Evolutionary conservation across 441 rosid genomes (phyloP).

Genomic region (Gossypium schwendimanii): DNA sequence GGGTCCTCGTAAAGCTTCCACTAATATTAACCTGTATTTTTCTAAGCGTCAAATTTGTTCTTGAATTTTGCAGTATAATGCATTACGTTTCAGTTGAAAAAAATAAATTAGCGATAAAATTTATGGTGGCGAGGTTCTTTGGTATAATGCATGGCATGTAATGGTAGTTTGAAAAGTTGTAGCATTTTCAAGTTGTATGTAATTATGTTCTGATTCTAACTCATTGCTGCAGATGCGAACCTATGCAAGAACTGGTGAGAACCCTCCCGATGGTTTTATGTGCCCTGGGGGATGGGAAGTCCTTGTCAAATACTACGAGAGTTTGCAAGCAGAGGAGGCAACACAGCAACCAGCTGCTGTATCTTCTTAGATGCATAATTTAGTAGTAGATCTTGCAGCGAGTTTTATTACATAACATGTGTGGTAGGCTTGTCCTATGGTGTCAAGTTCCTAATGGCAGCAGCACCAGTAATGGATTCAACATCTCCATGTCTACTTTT

Average conservation of each 20-base stretch:
- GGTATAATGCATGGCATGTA: too few species aligned
- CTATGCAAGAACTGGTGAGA: slow-evolving; percentile 71
- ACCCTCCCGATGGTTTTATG: slow-evolving; percentile 90
- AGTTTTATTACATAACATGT: background rate
- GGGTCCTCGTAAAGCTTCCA: background rate
- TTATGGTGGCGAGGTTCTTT: too few species aligned
- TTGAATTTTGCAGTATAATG: background rate
- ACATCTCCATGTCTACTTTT: background rate
- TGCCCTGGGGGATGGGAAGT: slow-evolving; percentile 86
- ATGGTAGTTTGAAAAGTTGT: background rate
- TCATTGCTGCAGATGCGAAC: slow-evolving; percentile 57
- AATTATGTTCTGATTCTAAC: background rate
- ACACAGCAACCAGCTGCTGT: slow-evolving; percentile 37
- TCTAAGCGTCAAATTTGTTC: background rate
- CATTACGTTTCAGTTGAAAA: too few species aligned
- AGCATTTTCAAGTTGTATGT: background rate
- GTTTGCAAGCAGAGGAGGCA: slow-evolving; percentile 67
- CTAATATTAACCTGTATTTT: background rate
- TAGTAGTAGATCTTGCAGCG: background rate
- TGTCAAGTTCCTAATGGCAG: slow-evolving; percentile 4
- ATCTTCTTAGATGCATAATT: slow-evolving; percentile 23
- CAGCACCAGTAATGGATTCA: background rate
- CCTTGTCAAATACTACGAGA: slow-evolving; percentile 60
- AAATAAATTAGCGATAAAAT: too few species aligned
- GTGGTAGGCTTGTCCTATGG: background rate